Evolutionary conservation across 495 filamentous ascomycete species (phyloP), one percentile per base, ranked within the genome.

Genomic region (Penicillium odoratum): DNA sequence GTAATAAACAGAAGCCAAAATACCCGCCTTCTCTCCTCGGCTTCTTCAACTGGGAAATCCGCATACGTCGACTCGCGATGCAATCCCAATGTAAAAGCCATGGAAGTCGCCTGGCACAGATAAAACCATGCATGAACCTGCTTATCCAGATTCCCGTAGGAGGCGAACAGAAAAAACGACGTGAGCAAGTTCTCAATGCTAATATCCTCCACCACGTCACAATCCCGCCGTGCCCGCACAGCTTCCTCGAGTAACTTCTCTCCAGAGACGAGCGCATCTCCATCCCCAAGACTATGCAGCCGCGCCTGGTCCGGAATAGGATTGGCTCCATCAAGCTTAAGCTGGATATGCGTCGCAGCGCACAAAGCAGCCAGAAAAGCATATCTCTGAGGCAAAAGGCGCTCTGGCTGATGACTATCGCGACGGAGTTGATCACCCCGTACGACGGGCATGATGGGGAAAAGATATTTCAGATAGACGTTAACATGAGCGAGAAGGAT

Each of bases 301-400:
- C 82, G 81, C 30, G 72, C 73, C 21, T 82, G 76, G 47, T 82
- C 80, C 48, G 86, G 76, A 29, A 76, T 76, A 6, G 76, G 69
- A 0, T 82, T 81, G 28, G 83, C 75, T 4, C 76, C 80, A 76
- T 83, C 75, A 0, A 84, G 58, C 16, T 78, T 74, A 42, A 93
- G 86, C 65, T 96, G 92, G 21, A 94, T 90, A 76, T 92, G 85
- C 64, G 93, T 91, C 64, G 89, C 92, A 1, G 89, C 89, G 65
- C 89, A 94, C 3, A 96, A 72, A 7, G 91, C 85, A 3, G 85
- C 84, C 38, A 96, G 69, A 38, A 95, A 83, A 47, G 90, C 91
- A 72, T 96, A 96, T 11, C 87, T 81, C 57, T 89, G 88, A 21
- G 84, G 70, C n/a, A 83, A 85, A 43, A 78, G 47, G 10, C 59